Base-by-base conservation (phyloP, 441 rosid genomes). In the Aleurites moluccanus region DNA sequence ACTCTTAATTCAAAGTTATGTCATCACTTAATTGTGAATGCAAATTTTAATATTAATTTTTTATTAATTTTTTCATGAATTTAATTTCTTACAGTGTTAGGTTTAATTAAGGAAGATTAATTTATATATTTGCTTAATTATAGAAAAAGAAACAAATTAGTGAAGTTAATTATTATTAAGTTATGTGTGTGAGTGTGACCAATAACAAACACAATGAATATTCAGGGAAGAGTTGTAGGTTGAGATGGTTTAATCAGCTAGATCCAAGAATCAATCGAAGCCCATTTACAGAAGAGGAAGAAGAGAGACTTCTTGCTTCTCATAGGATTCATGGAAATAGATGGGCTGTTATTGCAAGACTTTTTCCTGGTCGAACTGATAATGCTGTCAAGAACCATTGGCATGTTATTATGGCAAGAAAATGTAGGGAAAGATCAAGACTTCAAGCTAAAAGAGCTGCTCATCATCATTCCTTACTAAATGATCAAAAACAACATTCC, bases 321-420 rank as follows among this genome's bases (percentile, higher is more conserved):
- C 99, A 92, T 78, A 70, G 90, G 23, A 75, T 90, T 63, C 90
- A 89, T 74, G 98, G 98, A 8, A 94, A 89, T 80, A 88, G 91
- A 75, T 94, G 98, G 98, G 97, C 97, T 47, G 80, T 89, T 77
- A 92, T 94, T 70, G 92, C 98, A 2, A 86, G 96, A 66, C 80
- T 94, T 18, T 94, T 94, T 61, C 98, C 98, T 2, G 98, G 98
- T n/a, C 79, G 98, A 67, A 94, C 98, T 23, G 98, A 94, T 82
- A 94, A 94, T 78, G 94, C 97, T 11, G 96, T 94, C 38, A 94
- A 94, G 89, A 94, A 94, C 74, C 98, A 94, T 60, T 92, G 97
- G 97, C 98, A 88, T 72, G 92, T 88, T 47, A 78, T 87, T 71
- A 88, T 85, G 89, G 92, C 92, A 2, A 83, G 92, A 77, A 83